Base-by-base conservation (phyloP, 768 basidiomycete genomes). In the Mrakia blollopis region DNA sequence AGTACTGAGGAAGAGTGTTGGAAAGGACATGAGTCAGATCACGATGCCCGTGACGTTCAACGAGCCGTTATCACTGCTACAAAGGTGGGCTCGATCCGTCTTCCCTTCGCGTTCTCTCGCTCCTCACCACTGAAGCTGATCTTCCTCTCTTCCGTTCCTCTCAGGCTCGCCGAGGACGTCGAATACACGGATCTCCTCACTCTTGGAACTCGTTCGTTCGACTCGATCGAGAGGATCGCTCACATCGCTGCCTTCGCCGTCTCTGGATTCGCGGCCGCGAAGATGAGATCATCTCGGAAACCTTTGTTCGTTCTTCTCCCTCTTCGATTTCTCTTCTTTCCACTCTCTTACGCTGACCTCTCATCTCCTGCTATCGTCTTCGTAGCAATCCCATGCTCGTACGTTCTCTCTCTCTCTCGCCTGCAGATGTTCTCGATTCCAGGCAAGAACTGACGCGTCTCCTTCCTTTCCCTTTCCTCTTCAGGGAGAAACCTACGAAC, bases 41-140 rank as follows among this genome's bases (percentile, higher is more conserved):
- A 86, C 91, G 2, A 89, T 94, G 77, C 93, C 93, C n/a, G 91
- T 94, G 3, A 88, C 90, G 2, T 95, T 94, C 85, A 95, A 95
- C 79, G 93, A 95, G 80, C 93, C 93, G 41, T 83, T 95, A 50
- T 91, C 91, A 0, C 85, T 95, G 60, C 86, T 94, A 14, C 93
- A 95, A 83, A 86, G 91, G 79, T 86, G 44, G 52, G 77, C 60
- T 50, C 37, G 47, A 21, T 11, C 44, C 44, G 11, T 25, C 30
- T 5, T 37, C 39, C n/a, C 44, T 60, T 18, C 32, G 60, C 41
- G 3, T 21, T 50, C 62, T 60, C 61, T 11, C 32, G 30, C 16
- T 44, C 50, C 61, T 11, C 32, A 25, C 16, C 72, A 30, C 28
- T 2, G 44, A 44, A 57, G 13, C n/a, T 18, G 67, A n/a, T 18